Percentiles rank a stretch among this genome's conserved stretches.
These are phyloP conservation scores for Lumnitzera racemosa DNA, from an alignment of 345 rosid genomes.

Conservation along the genomic window DNA sequence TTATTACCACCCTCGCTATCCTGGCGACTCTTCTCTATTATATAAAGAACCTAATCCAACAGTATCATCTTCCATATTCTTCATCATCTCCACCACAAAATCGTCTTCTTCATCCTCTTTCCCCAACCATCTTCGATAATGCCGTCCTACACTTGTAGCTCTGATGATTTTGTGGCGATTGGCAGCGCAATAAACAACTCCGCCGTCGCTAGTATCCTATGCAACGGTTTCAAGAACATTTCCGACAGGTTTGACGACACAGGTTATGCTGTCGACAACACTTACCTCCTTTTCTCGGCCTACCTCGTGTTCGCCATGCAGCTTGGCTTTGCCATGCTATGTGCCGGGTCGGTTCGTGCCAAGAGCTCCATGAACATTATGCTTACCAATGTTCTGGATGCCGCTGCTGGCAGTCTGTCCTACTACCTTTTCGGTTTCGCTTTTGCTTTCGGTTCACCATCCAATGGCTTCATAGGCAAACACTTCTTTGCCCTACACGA, in stretches of 20 bases:
- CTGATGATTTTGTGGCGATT: constrained; percentile 31
- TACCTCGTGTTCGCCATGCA: constrained; percentile 83
- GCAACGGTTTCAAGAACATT: constrained; percentile 31
- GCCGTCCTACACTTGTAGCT: constrained; percentile 28
- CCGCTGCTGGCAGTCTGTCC: constrained; percentile 62
- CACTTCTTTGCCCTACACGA: constrained; percentile 47
- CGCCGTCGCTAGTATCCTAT: constrained; percentile 39
- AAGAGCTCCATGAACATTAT: constrained; percentile 84
- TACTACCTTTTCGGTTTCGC: constrained; percentile 75
- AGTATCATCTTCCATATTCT: no score
- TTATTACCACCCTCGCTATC: no score
- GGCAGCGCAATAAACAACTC: constrained; percentile 12
- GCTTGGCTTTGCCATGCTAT: constrained; percentile 80
- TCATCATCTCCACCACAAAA: no score
- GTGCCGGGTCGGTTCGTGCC: constrained; percentile 75
- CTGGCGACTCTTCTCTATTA: no score
- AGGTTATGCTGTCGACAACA: constrained; percentile 48
- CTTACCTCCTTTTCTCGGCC: constrained; percentile 76
- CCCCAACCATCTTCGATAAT: background rate
- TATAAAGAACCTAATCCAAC: no score
- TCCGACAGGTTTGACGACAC: constrained; percentile 34
- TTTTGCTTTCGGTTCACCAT: constrained; percentile 65
- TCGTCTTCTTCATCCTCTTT: no score
- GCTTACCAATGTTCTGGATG: constrained; percentile 74
- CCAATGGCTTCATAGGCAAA: constrained; percentile 66